Percentiles rank a stretch among this genome's conserved stretches.
Evolutionary conservation across 2,329 filamentous ascomycete species (phyloP).

Genomic region (Hymenoscyphus infarciens): DNA sequence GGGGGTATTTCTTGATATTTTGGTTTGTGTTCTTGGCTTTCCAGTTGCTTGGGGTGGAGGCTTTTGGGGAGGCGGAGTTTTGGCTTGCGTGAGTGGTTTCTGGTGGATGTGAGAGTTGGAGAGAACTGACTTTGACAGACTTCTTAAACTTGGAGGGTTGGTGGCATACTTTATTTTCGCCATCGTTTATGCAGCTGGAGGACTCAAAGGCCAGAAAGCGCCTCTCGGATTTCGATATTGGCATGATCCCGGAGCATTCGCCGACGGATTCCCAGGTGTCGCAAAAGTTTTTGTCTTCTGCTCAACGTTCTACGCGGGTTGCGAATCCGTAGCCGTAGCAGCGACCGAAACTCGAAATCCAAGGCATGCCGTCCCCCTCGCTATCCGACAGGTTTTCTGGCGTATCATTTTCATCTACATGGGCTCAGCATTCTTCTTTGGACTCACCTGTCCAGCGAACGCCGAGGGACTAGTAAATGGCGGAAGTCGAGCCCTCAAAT

Average conservation of each 20-base stretch:
- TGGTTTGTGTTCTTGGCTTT: slow-evolving; percentile 68
- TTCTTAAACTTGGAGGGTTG: slow-evolving; percentile 67
- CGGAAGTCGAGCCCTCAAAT: slow-evolving; percentile 60
- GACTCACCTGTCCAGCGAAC: slow-evolving; percentile 69
- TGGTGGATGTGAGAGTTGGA: neutral
- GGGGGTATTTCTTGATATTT: slow-evolving; percentile 70
- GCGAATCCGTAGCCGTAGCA: slow-evolving; percentile 56
- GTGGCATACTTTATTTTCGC: slow-evolving; percentile 71
- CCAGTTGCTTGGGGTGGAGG: slow-evolving; percentile 68
- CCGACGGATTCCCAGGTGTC: slow-evolving; percentile 63
- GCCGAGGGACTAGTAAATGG: slow-evolving; percentile 60
- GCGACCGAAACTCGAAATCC: slow-evolving; percentile 52
- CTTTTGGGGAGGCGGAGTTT: slow-evolving; percentile 77
- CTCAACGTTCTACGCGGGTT: slow-evolving; percentile 68
- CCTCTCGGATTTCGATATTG: slow-evolving; percentile 67
- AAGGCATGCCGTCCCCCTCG: slow-evolving; percentile 45
- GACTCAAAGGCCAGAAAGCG: slow-evolving; percentile 54
- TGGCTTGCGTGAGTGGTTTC: slow-evolving; percentile 54
- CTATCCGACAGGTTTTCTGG: slow-evolving; percentile 92
- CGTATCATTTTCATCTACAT: slow-evolving; percentile 85
- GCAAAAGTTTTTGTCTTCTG: slow-evolving; percentile 66
- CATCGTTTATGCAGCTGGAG: slow-evolving; percentile 67
- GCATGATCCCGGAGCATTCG: slow-evolving; percentile 67
- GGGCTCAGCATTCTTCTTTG: slow-evolving; percentile 70
- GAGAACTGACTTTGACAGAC: slow-evolving; percentile 39